Evolutionary conservation across 306 rosid species (phyloP), one percentile per base, ranked within the genome.

Genomic region (Vicia villosa): DNA sequence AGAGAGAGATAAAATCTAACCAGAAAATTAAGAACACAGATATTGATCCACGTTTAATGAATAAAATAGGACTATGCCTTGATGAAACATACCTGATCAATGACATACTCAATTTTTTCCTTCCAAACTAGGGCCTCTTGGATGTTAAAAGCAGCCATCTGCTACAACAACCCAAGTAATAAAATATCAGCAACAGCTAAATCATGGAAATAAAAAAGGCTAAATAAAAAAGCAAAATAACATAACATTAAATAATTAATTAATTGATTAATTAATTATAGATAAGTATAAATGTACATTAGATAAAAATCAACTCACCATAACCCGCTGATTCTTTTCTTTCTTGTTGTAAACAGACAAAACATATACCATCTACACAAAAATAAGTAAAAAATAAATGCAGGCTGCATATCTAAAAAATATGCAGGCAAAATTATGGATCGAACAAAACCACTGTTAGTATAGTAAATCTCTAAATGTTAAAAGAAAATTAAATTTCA

Each of bases 61-160:
- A 43, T 26, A 75, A 40, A 22, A 16, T 16, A 36, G 58, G 47
- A 40, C 24, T 21, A 52, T 11, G 43, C 56, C 66, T 19, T 38
- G 22, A 49, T 67, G 66, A 69, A 73, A 74, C 74, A 76, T 66
- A 91, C 99, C 96, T 86, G 92, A 85, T 94, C 99, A 84, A 94
- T 94, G 45, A 89, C 99, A 77, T 80, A 70, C 80, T 89, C 96
- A 68, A 94, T 87, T 77, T 91, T 94, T 75, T 91, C 97, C 81
- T 84, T 94, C 99, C 99, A 94, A 24, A 84, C 19, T 65, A 89
- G 88, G 79, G 99, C 96, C 86, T 94, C 99, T 82, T 91, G 99
- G 80, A 94, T 94, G 82, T 94, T 94, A 82, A 91, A 94, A 66
- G 99, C 99, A 20, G 99, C 99, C 99, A 94, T 91, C 99, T 94